These are phyloP conservation scores for Solanum sparsipilum DNA, from an alignment of 257 asterid genomes.

Conservation along the genomic window DNA sequence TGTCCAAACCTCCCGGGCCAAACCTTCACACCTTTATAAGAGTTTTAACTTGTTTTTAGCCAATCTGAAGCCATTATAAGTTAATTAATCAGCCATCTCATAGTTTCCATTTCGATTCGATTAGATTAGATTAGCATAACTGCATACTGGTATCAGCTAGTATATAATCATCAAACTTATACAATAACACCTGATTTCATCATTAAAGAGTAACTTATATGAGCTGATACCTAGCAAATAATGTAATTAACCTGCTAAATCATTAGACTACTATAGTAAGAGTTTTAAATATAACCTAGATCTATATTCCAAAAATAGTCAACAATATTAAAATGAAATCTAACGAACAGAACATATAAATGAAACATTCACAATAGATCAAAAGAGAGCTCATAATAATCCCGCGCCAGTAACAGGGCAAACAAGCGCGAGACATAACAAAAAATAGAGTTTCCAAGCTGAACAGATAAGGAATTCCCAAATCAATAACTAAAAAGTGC, in stretches of 20 bases:
- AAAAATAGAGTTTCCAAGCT: not conserved
- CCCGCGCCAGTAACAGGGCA: not conserved
- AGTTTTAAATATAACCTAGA: not conserved
- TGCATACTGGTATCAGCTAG: not conserved
- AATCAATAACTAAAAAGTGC: not conserved
- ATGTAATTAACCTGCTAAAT: not conserved
- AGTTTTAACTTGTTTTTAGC: not conserved
- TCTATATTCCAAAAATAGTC: not conserved
- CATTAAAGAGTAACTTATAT: not conserved
- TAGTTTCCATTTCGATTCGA: not conserved
- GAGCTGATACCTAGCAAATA: not conserved
- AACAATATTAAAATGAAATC: not conserved
- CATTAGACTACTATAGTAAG: not conserved
- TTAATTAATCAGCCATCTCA: not conserved
- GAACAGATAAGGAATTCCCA: not conserved
- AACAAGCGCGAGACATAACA: not conserved
- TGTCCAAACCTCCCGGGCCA: not conserved
- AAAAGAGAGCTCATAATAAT: not conserved
- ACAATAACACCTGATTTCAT: not conserved
- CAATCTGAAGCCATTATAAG: not conserved
- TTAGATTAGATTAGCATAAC: not conserved
- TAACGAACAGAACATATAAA: not conserved
- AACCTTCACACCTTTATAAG: not conserved
- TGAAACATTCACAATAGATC: not conserved
- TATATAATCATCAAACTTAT: not conserved